A percentile compares a stretch with the other conserved stretches of the same genome.
Evolutionary conservation across 2,329 filamentous ascomycete genomes (phyloP).

Genomic region (Hypoxylon rubiginosum): DNA sequence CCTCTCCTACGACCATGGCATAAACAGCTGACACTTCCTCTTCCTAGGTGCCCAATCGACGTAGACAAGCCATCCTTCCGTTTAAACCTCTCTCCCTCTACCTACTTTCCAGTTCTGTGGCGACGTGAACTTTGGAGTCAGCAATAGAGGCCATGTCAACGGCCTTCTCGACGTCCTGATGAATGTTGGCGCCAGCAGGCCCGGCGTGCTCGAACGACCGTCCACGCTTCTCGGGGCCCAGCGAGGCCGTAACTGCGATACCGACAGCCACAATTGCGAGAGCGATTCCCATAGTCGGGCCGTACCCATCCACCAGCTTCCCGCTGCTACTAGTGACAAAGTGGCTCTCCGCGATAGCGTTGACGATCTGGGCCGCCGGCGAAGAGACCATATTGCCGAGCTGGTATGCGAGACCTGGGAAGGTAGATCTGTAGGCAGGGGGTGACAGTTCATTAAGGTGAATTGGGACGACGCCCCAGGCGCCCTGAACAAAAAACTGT

Average conservation of each 20-base stretch:
- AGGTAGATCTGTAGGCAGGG: conserved; percentile 76
- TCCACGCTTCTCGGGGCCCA: conserved; percentile 82
- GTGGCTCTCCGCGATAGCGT: conserved; percentile 76
- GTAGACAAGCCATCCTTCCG: neutral
- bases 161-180: conserved; percentile 47
- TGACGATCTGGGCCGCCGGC: conserved; percentile 81
- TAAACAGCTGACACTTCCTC: neutral
- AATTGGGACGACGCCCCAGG: conserved; percentile 77
- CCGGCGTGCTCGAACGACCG: conserved; percentile 74
- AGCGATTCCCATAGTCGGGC: conserved; percentile 80
- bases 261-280: conserved; percentile 82
- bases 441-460: conserved; percentile 82
- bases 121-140: conserved; percentile 33
- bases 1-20: too few species aligned
- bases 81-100: conserved; percentile 15
- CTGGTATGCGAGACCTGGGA: conserved; percentile 80
- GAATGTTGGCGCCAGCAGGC: conserved; percentile 61
- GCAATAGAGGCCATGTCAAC: conserved; percentile 47
- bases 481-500: conserved; percentile 76
- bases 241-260: conserved; percentile 74
- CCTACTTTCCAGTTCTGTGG: conserved; percentile 26
- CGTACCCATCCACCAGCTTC: conserved; percentile 75
- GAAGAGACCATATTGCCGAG: conserved; percentile 81
- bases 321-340: conserved; percentile 68
- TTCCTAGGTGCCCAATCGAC: neutral